Conservation (phyloP, 768 basidiomycete genomes). For the Lactarius akahatsu region DNA sequence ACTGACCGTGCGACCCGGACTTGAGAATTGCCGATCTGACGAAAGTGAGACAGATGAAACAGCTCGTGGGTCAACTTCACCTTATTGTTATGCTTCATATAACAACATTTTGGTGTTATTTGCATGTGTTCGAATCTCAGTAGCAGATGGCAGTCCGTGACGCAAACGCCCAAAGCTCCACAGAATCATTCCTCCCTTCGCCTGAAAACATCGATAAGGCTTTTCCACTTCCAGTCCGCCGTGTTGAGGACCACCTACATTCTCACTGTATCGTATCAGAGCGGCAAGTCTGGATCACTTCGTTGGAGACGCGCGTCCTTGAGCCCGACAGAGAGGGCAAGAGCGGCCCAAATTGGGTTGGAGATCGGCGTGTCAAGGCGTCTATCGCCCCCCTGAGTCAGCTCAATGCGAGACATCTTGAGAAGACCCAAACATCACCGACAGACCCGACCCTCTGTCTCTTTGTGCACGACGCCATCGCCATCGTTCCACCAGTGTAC, state of each 20-base stretch:
- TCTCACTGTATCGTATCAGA: not conserved
- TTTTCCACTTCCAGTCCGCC: not conserved
- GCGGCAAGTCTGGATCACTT: not conserved
- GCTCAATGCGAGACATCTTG: too few species aligned
- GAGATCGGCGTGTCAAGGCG: not conserved
- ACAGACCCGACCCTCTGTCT: too few species aligned
- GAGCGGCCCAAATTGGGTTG: not conserved
- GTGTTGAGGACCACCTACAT: not conserved
- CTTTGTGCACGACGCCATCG: too few species aligned
- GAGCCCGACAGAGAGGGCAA: not conserved
- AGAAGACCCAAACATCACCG: too few species aligned
- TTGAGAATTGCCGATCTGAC: too few species aligned
- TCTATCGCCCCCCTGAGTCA: not conserved
- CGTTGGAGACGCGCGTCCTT: not conserved
- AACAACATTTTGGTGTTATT: too few species aligned
- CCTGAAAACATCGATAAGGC: not conserved
- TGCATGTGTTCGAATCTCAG: too few species aligned
- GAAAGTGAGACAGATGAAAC: not conserved
- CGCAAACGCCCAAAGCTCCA: not conserved
- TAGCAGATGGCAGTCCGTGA: not conserved
- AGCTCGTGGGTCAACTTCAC: not conserved
- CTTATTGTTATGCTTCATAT: not conserved
- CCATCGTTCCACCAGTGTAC: too few species aligned
- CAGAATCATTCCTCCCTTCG: not conserved
- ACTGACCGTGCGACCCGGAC: too few species aligned